These are phyloP conservation scores for Rostrohypoxylon terebratum DNA, from an alignment of 495 filamentous ascomycete genomes.

Conservation along the genomic window DNA sequence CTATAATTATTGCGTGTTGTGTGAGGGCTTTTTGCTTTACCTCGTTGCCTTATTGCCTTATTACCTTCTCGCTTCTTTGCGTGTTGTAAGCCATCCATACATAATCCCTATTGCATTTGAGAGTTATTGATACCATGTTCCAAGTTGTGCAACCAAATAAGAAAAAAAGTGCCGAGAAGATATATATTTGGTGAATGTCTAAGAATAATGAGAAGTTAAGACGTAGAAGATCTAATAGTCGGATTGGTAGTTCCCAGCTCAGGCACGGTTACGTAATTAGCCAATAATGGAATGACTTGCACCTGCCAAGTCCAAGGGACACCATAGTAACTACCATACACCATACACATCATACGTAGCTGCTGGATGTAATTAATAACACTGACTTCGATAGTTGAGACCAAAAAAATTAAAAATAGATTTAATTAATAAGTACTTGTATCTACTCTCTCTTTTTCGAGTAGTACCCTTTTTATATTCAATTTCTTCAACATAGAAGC, in stretches of 20 bases:
- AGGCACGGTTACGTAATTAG: conserved; percentile 16
- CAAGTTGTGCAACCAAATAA: conserved; percentile 9
- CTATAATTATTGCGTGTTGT: conserved; percentile 1
- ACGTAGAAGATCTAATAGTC: conserved; percentile 1
- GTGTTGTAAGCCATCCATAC: neutral
- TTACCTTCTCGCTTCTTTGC: conserved; percentile 3
- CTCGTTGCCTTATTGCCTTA: neutral
- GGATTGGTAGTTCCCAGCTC: neutral
- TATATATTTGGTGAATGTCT: conserved; percentile 7
- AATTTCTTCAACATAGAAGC: neutral
- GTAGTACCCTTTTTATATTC: neutral
- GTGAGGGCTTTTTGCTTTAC: neutral
- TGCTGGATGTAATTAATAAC: neutral
- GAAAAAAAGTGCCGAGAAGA: conserved; percentile 1
- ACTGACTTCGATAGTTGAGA: neutral
- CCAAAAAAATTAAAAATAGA: neutral
- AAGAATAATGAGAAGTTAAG: conserved; percentile 15
- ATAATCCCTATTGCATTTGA: neutral
- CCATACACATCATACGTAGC: neutral
- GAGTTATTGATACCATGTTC: conserved; percentile 15
- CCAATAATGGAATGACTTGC: conserved; percentile 1
- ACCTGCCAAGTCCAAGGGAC: conserved; percentile 8
- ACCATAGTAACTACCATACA: no score
- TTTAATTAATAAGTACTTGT: no score
- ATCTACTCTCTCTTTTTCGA: neutral